These are phyloP conservation scores for Hanseniaspora occidentalis DNA, from an alignment of 805 yeast species.

Conservation along the genomic window DNA sequence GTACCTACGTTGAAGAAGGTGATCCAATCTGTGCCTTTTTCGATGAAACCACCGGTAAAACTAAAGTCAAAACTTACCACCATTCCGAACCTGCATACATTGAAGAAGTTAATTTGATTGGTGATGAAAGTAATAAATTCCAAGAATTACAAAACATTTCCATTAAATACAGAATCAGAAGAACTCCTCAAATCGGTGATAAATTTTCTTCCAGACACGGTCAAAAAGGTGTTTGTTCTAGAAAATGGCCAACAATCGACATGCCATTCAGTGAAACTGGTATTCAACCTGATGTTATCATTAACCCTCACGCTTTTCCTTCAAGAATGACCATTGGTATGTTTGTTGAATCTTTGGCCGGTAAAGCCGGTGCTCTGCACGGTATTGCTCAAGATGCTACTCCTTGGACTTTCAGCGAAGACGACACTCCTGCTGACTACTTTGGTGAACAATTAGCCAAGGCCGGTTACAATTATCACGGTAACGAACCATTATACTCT, in stretches of 20 bases:
- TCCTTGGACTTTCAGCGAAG: conserved; percentile 88
- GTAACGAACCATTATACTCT: conserved; percentile 97
- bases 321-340: conserved; percentile 99
- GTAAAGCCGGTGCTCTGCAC: conserved; percentile 95
- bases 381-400: conserved; percentile 97
- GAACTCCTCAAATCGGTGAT: conserved; percentile 94
- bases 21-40: conserved; percentile 90
- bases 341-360: conserved; percentile 98
- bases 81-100: conserved; percentile 89
- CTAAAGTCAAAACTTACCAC: conserved; percentile 86
- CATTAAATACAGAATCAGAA: conserved; percentile 79
- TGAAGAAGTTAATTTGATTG: conserved; percentile 86
- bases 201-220: conserved; percentile 97
- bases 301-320: conserved; percentile 99
- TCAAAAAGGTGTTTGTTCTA: conserved; percentile 95
- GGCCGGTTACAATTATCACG: conserved; percentile 95
- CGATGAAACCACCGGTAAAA: conserved; percentile 83
- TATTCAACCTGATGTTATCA: conserved; percentile 93
- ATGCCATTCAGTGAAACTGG: conserved; percentile 97
- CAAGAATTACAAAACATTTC: conserved; percentile 75
- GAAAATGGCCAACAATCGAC: conserved; percentile 94
- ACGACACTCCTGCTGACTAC: conserved; percentile 92
- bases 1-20: conserved; percentile 82
- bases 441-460: conserved; percentile 83
- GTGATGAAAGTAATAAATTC: conserved; percentile 58